Base-by-base conservation (phyloP, 2,329 filamentous ascomycete genomes). In the Arachnomyces sp. region DNA sequence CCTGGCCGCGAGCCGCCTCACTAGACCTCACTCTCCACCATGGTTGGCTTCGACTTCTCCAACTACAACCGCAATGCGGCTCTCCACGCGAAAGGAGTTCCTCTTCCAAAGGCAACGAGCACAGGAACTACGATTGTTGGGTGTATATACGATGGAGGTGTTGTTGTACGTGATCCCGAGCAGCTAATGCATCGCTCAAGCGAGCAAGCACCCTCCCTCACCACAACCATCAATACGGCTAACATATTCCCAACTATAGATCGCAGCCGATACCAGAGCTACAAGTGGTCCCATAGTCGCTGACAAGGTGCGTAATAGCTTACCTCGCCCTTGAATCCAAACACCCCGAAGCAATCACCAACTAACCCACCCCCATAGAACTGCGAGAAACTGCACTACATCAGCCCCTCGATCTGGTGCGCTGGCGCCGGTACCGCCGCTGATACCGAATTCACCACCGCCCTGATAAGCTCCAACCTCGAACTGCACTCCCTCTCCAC, bases 61-160 rank as follows among this genome's bases (percentile, higher is more conserved):
- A 98, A 98, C 77, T 92, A 96, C 79, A 94, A 94, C 78, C 87
- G 92, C 74, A 98, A 98, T 79, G 80, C 84, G 64, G 90, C 90
- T 50, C 80, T 98, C 54, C 90, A 96, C 66, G 87, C 90, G 56
- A 81, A 83, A 67, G 93, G 93, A 54, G 83, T 96, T 38, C 92
- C 92, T 47, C 74, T 96, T 45, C 92, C 93, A 57, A 96, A 95
- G 72, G 92, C 92, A 48, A 98, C 92, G 46, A 95, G 89, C 70
- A 98, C 92, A 46, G 92, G 92, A 72, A 98, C 92, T 44, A 98
- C 92, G 50, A 98, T 98, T 68, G 92, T 98, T 38, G 92, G 92
- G 56, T 96, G 90, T 61, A 83, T 96, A 67, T 98, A 81, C 59
- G 84, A 96, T 68, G 90, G 89, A 50, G 92, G 93, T 52, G 92